Percentiles rank a stretch among this genome's conserved stretches.
phyloP scores from a whole-genome alignment of 2,329 filamentous ascomycete species.

The Xylariaceae sp. region DNA sequence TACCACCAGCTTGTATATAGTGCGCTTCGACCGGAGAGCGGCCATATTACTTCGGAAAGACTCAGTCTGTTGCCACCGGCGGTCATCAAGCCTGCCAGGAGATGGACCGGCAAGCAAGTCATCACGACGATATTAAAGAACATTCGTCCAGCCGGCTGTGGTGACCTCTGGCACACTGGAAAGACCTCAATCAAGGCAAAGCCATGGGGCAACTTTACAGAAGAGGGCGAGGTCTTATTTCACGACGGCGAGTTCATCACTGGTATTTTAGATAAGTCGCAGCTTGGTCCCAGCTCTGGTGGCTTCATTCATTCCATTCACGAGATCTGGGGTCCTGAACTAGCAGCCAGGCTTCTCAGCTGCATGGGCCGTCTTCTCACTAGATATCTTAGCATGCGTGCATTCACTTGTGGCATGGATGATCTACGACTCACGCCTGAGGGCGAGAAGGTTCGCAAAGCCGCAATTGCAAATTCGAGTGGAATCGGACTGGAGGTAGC shows the following conservation, averaged over 20 bases:
- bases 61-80: conserved; percentile 79
- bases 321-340: conserved; percentile 83
- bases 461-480: conserved; percentile 64
- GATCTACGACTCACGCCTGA: conserved; percentile 80
- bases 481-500: conserved; percentile 74
- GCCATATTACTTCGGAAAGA: conserved; percentile 77
- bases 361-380: conserved; percentile 86
- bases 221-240: conserved; percentile 79
- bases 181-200: conserved; percentile 74
- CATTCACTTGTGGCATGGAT: conserved; percentile 96
- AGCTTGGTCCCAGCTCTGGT: conserved; percentile 82
- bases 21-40: conserved; percentile 83
- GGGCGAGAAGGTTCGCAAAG: conserved; percentile 68
- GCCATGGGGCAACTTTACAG: conserved; percentile 70
- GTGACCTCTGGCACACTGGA: conserved; percentile 73
- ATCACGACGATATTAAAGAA: conserved; percentile 92
- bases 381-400: conserved; percentile 84
- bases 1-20: conserved; percentile 95
- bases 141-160: conserved; percentile 72
- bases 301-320: conserved; percentile 90
- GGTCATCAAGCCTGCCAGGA: conserved; percentile 70
- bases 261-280: conserved; percentile 92
- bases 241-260: conserved; percentile 82
- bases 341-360: conserved; percentile 83
- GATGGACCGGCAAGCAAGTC: conserved; percentile 97